A percentile compares a stretch with the other conserved stretches of the same genome.
Evolutionary conservation across 176 grass and related monocot species (phyloP).

Genomic region (Zoysia japonica): DNA sequence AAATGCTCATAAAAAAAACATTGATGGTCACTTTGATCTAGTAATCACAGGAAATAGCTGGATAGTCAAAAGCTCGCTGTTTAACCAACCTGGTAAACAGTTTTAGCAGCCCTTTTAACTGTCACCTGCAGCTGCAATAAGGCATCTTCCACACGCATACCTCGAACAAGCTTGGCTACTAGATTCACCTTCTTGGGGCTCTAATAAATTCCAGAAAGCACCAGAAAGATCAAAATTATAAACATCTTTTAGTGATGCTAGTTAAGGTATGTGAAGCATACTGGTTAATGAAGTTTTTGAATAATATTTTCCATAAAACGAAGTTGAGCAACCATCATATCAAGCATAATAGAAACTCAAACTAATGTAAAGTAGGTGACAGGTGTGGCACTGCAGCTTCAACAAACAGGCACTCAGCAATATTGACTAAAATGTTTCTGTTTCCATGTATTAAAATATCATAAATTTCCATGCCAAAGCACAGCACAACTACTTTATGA

Average conservation of each 20-base stretch:
- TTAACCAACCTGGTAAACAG: constrained; percentile 70
- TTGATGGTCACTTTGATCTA: background rate
- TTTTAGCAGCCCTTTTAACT: constrained; percentile 91
- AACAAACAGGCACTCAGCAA: background rate
- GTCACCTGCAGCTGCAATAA: constrained; percentile 84
- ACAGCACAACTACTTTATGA: background rate
- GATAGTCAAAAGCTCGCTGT: background rate
- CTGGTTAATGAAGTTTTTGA: background rate
- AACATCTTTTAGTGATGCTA: background rate
- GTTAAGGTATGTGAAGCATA: background rate
- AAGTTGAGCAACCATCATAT: background rate
- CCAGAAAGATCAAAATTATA: background rate
- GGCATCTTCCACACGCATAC: constrained; percentile 93
- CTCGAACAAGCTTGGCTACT: constrained; percentile 74
- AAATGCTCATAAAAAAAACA: constrained; percentile 3
- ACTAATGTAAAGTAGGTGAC: background rate
- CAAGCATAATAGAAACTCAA: background rate
- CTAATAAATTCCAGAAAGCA: constrained; percentile 45
- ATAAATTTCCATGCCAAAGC: background rate
- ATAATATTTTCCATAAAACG: background rate
- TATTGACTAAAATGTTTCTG: background rate
- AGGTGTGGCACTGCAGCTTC: background rate
- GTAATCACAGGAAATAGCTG: background rate
- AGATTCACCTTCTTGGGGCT: constrained; percentile 99
- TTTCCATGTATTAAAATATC: background rate